Base-by-base conservation (phyloP, 768 basidiomycete genomes). In the Russula earlei region DNA sequence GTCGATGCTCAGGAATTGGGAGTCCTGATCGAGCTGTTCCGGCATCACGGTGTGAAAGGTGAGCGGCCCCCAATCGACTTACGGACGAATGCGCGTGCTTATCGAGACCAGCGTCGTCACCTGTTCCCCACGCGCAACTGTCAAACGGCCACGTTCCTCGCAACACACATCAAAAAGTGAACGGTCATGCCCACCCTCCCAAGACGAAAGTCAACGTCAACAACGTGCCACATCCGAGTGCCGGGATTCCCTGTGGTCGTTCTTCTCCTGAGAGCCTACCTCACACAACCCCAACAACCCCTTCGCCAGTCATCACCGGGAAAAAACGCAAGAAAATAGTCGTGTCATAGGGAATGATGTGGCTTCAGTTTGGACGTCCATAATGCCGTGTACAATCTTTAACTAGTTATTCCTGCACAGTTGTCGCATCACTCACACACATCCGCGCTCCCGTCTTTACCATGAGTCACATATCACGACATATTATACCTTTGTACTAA, bases 11-110 rank as follows among this genome's bases (percentile, higher is more conserved):
- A 72, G 12, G 83, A 91, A 67, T 77, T 91, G 64, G 67, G 73
- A 7, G 67, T 71, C 15, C 78, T 92, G 56, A 70, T 83, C 24
- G 73, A 76, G 33, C 69, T 92, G 24, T 93, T 93, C 75, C 79
- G 71, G 60, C 64, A 69, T 49, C 75, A 77, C 68, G 73, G 62
- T 38, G 74, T 66, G 66, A 70, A 68, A 73, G 78, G 70, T 70
- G 20, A 33, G 70, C 52, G 44, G 4, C 5, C 29, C 29, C 40
- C 31, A n/a, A 42, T 4, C 1, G 36, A 27, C 4, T 19, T 29
- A 4, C n/a, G 25, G 14, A 38, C 25, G 37, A 40, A 50, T 2
- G 8, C 7, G 10, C 48, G 55, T 41, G 8, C 55, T 62, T 11
- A 34, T 19, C 5, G 19, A 15, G 20, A 56, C 10, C 14, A 59